Conservation (phyloP, 371 early-diverging fungal species). For the Vairimorpha necatrix region DNA sequence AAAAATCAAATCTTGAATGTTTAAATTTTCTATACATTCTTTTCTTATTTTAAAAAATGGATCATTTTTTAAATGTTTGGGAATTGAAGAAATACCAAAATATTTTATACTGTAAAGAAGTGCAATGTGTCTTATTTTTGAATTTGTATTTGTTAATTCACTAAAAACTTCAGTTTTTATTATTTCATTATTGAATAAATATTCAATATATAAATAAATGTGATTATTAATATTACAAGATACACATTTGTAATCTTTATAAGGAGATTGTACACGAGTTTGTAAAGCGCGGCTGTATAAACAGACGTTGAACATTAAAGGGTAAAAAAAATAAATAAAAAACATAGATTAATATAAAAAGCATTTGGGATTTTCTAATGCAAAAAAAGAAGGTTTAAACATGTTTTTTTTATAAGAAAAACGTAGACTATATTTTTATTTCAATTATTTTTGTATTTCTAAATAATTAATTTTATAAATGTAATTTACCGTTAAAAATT, state of each 20-base stretch:
- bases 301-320: not conserved
- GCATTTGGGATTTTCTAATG: not conserved
- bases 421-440: too few relatives aligned
- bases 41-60: slow-evolving; percentile 1
- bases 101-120: not conserved
- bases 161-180: not conserved
- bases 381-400: too few relatives aligned
- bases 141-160: not conserved
- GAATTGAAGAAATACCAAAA: not conserved
- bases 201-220: not conserved
- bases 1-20: not conserved
- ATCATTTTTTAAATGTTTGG: not conserved
- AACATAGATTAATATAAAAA: not conserved
- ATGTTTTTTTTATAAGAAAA: too few relatives aligned
- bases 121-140: not conserved
- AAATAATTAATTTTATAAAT: too few relatives aligned
- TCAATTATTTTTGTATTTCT: too few relatives aligned
- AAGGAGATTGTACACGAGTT: not conserved
- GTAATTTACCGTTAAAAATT: too few relatives aligned
- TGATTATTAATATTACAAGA: not conserved
- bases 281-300: not conserved
- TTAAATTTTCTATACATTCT: not conserved
- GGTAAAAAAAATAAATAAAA: not conserved
- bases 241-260: not conserved
- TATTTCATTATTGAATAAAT: not conserved